Evolutionary conservation across 768 basidiomycete genomes (phyloP).

Genomic region (Phylloporus rhodoxanthus): DNA sequence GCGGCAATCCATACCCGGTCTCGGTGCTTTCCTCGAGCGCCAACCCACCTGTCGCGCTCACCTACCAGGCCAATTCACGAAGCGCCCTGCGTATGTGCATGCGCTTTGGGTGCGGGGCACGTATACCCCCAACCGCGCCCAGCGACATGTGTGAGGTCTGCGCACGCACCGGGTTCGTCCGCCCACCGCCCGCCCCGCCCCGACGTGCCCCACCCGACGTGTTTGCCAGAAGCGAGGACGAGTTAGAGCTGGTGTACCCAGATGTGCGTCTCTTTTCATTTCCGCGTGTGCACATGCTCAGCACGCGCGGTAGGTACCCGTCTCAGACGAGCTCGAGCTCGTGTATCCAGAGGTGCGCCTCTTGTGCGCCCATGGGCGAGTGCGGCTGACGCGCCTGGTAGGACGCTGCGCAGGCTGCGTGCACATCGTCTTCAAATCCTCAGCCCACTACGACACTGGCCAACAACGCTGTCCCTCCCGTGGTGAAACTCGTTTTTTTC

Average conservation of each 20-base stretch:
- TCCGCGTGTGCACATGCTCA: neutral
- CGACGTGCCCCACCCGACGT: neutral
- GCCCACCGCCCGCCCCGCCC: neutral
- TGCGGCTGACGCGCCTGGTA: neutral
- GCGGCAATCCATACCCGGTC: constrained; percentile 6
- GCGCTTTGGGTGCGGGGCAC: constrained; percentile 18
- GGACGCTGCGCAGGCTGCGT: constrained; percentile 3
- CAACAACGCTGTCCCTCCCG: neutral
- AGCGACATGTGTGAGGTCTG: constrained; percentile 14
- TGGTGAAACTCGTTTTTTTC: neutral
- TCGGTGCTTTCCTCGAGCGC: too few relatives aligned
- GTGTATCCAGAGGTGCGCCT: constrained; percentile 13
- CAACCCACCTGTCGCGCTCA: too few relatives aligned
- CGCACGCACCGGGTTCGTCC: constrained; percentile 3
- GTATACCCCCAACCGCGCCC: neutral
- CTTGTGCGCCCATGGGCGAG: neutral
- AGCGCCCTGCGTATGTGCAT: constrained; percentile 2
- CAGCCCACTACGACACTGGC: too few relatives aligned
- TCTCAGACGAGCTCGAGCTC: constrained; percentile 8
- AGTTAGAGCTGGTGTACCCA: constrained; percentile 21
- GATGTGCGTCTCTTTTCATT: constrained; percentile 11
- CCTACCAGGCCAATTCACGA: too few relatives aligned
- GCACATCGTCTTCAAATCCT: too few relatives aligned
- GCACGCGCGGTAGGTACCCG: neutral
- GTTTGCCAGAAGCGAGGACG: neutral